Percentiles rank a stretch among this genome's conserved stretches.
These are phyloP conservation scores for Canavalia ensiformis DNA, from an alignment of 306 rosid genomes.

Conservation along the genomic window DNA sequence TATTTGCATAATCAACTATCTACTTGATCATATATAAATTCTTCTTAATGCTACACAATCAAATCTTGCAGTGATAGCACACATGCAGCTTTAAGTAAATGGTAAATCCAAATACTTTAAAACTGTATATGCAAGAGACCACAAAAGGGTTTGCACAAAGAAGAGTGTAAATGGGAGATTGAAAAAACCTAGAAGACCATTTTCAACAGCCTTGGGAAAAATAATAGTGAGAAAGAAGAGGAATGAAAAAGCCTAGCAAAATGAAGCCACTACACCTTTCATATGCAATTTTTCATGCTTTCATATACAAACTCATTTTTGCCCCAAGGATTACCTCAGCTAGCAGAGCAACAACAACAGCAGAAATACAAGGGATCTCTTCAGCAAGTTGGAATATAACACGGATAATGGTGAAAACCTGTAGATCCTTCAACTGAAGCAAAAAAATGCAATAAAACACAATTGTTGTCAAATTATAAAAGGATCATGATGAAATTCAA, in stretches of 20 bases:
- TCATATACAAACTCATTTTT: neutral
- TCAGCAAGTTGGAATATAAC: conserved; percentile 98
- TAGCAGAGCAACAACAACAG: conserved; percentile 95
- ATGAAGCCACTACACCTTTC: conserved; percentile 19
- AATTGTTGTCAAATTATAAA: conserved; percentile 28
- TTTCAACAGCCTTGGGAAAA: conserved; percentile 1
- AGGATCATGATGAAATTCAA: conserved; percentile 18
- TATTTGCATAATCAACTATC: conserved; percentile 7
- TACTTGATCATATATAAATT: neutral
- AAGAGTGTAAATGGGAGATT: neutral
- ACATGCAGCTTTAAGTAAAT: neutral
- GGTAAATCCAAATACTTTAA: conserved; percentile 12
- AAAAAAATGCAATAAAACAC: conserved; percentile 28
- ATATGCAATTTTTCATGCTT: neutral
- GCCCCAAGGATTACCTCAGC: conserved; percentile 71
- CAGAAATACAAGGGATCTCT: conserved; percentile 99
- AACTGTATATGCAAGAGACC: neutral
- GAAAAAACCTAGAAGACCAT: neutral
- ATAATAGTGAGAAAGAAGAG: neutral
- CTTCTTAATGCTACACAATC: conserved; percentile 9
- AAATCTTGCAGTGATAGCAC: conserved; percentile 25
- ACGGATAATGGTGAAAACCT: conserved; percentile 87
- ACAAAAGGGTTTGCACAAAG: neutral
- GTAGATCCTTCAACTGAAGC: conserved; percentile 94
- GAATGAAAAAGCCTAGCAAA: neutral